Evolutionary conservation across 306 rosid species (phyloP).

Genomic region (Malus domestica): DNA sequence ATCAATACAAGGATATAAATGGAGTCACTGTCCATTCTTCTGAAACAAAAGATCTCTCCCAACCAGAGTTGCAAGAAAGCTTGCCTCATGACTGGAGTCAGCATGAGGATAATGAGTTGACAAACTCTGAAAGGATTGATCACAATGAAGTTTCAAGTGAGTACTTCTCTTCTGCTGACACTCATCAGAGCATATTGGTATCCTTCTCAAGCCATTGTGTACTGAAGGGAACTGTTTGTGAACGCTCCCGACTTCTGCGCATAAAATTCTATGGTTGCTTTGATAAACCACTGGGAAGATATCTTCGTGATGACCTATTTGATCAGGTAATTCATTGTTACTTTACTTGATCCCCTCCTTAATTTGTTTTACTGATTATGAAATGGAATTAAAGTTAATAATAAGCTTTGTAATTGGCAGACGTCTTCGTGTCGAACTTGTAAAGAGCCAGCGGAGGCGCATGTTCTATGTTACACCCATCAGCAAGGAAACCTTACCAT

Average conservation of each 20-base stretch:
- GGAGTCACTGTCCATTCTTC: constrained; percentile 15
- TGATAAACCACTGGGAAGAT: constrained; percentile 97
- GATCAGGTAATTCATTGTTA: constrained; percentile 42
- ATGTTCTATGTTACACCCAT: constrained; percentile 76
- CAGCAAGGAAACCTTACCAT: constrained; percentile 95
- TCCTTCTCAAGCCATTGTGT: constrained; percentile 89
- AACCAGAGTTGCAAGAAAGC: constrained; percentile 35
- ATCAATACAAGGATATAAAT: constrained; percentile 31
- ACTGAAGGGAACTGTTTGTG: constrained; percentile 72
- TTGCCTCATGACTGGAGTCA: constrained; percentile 33
- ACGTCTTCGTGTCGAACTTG: constrained; percentile 63
- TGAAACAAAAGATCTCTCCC: constrained; percentile 31
- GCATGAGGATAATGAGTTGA: constrained; percentile 34
- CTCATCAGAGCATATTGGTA: constrained; percentile 91
- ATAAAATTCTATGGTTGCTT: constrained; percentile 85
- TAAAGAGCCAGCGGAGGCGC: constrained; percentile 72
- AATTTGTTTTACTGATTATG: constrained; percentile 9
- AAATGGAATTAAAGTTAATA: constrained; percentile 1
- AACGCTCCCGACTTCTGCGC: constrained; percentile 80
- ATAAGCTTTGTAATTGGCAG: constrained; percentile 30
- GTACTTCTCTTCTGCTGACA: constrained; percentile 74
- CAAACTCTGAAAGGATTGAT: constrained; percentile 36
- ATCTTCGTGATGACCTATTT: constrained; percentile 80
- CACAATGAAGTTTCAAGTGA: constrained; percentile 69
- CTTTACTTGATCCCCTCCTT: background rate